Evolutionary conservation across 208 protist genomes (phyloP).

Genomic region (Strigomonas oncopelti): DNA sequence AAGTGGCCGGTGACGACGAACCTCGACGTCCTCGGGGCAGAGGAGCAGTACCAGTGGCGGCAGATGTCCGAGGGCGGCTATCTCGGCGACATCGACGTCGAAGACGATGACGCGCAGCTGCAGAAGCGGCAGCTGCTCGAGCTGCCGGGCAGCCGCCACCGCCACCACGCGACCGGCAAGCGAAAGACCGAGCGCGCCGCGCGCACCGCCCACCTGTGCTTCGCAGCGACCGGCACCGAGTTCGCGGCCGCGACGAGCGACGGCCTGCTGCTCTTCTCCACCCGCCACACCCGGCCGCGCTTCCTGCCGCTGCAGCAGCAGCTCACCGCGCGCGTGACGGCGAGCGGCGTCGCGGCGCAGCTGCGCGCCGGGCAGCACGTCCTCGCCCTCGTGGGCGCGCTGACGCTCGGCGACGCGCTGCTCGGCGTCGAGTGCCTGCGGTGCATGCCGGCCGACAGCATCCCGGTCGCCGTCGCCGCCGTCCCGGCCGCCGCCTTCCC

Average conservation of each 20-base stretch:
- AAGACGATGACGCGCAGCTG: conserved; percentile 79
- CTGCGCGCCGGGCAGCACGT: conserved; percentile 54
- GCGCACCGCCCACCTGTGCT: conserved; percentile 72
- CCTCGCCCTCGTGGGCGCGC: conserved; percentile 72
- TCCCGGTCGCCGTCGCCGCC: conserved; percentile 77
- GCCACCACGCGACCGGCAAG: conserved; percentile 87
- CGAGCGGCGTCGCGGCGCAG: conserved; percentile 43
- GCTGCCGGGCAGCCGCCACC: conserved; percentile 86
- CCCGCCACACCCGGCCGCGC: conserved; percentile 58
- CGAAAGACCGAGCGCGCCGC: conserved; percentile 82
- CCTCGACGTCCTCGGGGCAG: conserved; percentile 79
- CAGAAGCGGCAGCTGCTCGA: conserved; percentile 76
- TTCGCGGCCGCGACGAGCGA: conserved; percentile 89
- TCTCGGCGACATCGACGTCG: conserved; percentile 81
- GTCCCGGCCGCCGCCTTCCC: conserved; percentile 64
- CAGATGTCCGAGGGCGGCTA: conserved; percentile 79
- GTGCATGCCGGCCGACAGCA: conserved; percentile 65
- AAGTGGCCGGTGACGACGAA: conserved; percentile 90
- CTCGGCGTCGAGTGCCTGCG: conserved; percentile 79
- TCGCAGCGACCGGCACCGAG: conserved; percentile 78
- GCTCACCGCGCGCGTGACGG: conserved; percentile 64
- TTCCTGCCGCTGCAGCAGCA: conserved; percentile 74
- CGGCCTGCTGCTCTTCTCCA: conserved; percentile 85
- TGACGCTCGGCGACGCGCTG: conserved; percentile 72
- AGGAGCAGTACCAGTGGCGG: conserved; percentile 90